A percentile compares a stretch with the other conserved stretches of the same genome.
Conservation (phyloP, 2,329 filamentous ascomycete species). For the Xenoacremonium recifei region DNA sequence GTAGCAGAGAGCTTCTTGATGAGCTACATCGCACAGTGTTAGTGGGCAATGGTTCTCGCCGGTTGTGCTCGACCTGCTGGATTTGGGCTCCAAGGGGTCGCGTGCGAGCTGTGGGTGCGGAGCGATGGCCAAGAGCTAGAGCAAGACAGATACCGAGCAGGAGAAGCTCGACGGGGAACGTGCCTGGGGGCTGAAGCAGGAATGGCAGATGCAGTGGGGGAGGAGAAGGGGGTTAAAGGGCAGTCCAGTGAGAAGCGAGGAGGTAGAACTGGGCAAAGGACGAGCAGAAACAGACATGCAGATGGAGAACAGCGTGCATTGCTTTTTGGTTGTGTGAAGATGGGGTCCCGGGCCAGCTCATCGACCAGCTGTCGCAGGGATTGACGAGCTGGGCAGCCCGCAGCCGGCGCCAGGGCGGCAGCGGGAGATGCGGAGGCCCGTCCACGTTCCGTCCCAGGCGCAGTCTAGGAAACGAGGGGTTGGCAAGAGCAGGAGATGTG, state of each 20-base stretch:
- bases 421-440: background rate
- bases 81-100: conserved; percentile 13
- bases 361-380: background rate
- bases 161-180: conserved; percentile 26
- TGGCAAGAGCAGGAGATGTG: conserved; percentile 12
- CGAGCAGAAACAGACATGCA: too few relatives aligned
- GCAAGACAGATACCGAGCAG: too few relatives aligned
- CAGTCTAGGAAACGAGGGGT: too few relatives aligned
- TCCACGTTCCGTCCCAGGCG: too few relatives aligned
- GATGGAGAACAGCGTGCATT: conserved; percentile 6
- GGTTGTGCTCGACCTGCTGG: too few relatives aligned
- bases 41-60: conserved; percentile 15
- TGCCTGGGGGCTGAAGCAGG: conserved; percentile 14
- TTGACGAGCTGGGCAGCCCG: background rate
- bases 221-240: background rate
- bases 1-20: conserved; percentile 98
- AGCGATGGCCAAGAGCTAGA: conserved; percentile 8
- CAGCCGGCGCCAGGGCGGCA: background rate
- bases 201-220: too few relatives aligned
- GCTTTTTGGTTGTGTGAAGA: too few relatives aligned
- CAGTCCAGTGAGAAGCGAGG: conserved; percentile 11
- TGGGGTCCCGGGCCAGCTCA: background rate
- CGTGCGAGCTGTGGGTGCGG: conserved; percentile 1
- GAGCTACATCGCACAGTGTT: conserved; percentile 58
- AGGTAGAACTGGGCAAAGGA: too few relatives aligned